Evolutionary conservation across 1,284 basidiomycete species (phyloP), one percentile per base, ranked within the genome.

Genomic region (Limonomyces culmigenus): DNA sequence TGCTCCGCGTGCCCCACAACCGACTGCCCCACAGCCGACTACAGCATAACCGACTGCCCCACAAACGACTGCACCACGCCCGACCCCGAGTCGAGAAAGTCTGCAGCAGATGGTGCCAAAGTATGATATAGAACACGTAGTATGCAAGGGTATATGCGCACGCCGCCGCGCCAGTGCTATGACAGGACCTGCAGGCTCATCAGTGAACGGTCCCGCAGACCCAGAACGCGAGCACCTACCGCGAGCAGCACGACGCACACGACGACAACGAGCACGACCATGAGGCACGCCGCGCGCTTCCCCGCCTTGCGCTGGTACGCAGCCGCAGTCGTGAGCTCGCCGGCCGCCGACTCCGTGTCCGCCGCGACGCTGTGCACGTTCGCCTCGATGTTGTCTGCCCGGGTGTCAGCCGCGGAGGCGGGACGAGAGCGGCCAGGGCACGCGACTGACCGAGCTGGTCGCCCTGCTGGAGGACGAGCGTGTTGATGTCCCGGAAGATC

Each of bases 271-370:
- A 97, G 62, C 29, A 98, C 73, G 16, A 98, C 55, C 65, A 93
- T 74, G 36, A 99, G 62, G 54, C 91, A 96, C 3, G 86, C 75
- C 39, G 88, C 88, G 16, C 93, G 65, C 29, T 79, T 70, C 2
- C 92, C 93, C 2, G 95, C 92, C 54, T 78, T 93, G 35, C 89
- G 74, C 58, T 99, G 95, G 53, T 97, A 96, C 21, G 89, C 87
- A 43, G 87, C 78, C 2, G 95, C 95, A 10, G 81, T 83, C 2
- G 71, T 75, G 32, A 98, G 67, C 53, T 99, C 91, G 41, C 84
- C 74, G 4, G 86, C 77, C 8, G 92, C 95, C 23, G 75, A 77
- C 2, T 72, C 62, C 0, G 88, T 92, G 51, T 97, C 85, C 12
- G 72, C 70, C 0, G 83, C 78, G 32, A 97, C 83, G 0, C 76